Base-by-base conservation (phyloP, 768 basidiomycete genomes). In the Brasilioporus rufonigricans region DNA sequence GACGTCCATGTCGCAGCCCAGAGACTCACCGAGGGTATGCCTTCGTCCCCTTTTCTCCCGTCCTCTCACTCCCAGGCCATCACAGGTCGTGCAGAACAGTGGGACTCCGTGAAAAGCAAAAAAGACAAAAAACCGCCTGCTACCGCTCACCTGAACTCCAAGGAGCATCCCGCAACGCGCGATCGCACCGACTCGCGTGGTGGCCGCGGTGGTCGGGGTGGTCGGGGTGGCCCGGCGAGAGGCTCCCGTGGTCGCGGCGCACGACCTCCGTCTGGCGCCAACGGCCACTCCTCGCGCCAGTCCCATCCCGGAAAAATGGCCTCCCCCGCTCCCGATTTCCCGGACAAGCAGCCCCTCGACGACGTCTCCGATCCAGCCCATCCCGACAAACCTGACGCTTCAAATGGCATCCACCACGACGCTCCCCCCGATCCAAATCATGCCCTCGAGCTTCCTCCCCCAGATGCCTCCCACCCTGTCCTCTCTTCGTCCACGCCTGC, bases 21-120 rank as follows among this genome's bases (percentile, higher is more conserved):
- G n/a, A 79, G 85, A 66, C 89, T 93, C 59, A 81, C 75, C 51
- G 91, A 93, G 67, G 91, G 91, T 89, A 36, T 0, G 4, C 8
- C 10, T 21, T 38, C 44, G 12, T 3, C 16, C 19, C 36, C 36
- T 19, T 43, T 5, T 35, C 36, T 14, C 18, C 29, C 41, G 19
- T 5, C 21, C 33, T 35, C 57, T 69, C 48, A 65, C 32, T 33
- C 53, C 48, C 53, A 40, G 51, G 33, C 24, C 55, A 32, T 52
- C 47, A 48, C 67, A 93, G 91, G 91, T 65, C 77, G 78, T 60
- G 87, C 80, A 44, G 83, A 85, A 68, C 88, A 86, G 65, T 93
- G 91, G 91, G 90, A 82, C 48, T 83, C 89, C 51, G 91, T 91
- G 53, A 83, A 83, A 58, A 86, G 83, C 71, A 93, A 91, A 82